Evolutionary conservation across 2,329 filamentous ascomycete species (phyloP).

Genomic region (Aspergillus amoenus): DNA sequence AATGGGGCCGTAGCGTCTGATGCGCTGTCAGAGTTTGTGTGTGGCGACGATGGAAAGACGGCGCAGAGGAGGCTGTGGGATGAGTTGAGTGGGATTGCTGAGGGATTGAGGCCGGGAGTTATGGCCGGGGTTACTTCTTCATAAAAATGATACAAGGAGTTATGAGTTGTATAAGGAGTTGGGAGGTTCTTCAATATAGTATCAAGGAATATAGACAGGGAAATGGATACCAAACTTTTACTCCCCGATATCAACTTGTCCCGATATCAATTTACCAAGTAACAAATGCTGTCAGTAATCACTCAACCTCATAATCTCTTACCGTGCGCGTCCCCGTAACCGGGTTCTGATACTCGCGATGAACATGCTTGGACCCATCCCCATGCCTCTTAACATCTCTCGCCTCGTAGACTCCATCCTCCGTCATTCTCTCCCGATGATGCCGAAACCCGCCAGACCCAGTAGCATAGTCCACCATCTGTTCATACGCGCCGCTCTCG

Average conservation of each 20-base stretch:
- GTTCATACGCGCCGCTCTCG: neutral
- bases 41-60: slow-evolving; percentile 38
- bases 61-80: slow-evolving; percentile 45
- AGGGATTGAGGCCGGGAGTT: slow-evolving; percentile 43
- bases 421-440: slow-evolving; percentile 5
- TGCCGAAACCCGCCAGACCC: neutral
- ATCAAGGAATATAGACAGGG: neutral
- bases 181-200: too few species aligned
- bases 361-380: neutral
- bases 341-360: slow-evolving; percentile 2
- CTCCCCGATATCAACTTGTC: too few species aligned
- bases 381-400: neutral
- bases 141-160: neutral
- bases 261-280: too few species aligned
- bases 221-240: too few species aligned
- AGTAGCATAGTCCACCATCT: neutral
- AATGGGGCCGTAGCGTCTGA: slow-evolving; percentile 31
- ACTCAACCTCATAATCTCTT: neutral
- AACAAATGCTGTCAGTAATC: too few species aligned
- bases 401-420: slow-evolving; percentile 1
- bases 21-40: slow-evolving; percentile 38
- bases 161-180: neutral
- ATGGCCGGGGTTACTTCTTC: slow-evolving; percentile 13
- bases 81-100: slow-evolving; percentile 44
- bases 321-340: neutral